A percentile compares a stretch with the other conserved stretches of the same genome.
Evolutionary conservation across 345 rosid species (phyloP).

Genomic region (Dovyalis caffra): DNA sequence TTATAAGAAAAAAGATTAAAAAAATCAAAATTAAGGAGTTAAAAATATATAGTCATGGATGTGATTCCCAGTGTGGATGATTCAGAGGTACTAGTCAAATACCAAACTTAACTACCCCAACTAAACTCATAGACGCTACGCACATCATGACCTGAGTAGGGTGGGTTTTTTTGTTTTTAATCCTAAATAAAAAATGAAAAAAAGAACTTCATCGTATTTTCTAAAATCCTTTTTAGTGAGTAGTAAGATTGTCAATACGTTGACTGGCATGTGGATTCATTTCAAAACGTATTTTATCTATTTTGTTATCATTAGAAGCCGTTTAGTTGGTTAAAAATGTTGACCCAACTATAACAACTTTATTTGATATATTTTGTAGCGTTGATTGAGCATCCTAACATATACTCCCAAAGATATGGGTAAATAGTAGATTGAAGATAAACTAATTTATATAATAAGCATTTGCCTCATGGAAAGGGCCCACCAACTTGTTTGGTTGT

Average conservation of each 20-base stretch:
- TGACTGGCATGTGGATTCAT: not conserved
- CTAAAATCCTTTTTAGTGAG: not conserved
- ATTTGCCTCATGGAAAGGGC: no score
- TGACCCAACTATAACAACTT: no score
- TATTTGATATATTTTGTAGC: no score
- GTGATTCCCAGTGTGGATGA: not conserved
- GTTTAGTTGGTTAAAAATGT: not conserved
- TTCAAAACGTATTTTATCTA: not conserved
- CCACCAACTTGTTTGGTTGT: not conserved
- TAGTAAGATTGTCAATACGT: not conserved
- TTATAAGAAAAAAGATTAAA: no score
- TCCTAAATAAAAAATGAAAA: no score
- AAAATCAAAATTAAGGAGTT: no score
- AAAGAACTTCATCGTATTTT: not conserved
- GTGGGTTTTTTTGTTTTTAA: no score
- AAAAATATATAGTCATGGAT: no score
- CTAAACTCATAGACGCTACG: not conserved
- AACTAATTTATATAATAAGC: no score
- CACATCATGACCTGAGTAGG: not conserved
- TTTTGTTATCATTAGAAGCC: not conserved
- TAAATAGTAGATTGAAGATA: no score
- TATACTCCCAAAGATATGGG: no score
- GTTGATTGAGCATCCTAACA: no score
- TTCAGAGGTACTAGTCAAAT: not conserved
- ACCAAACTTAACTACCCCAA: constrained; percentile 13